A percentile compares a stretch with the other conserved stretches of the same genome.
phyloP scores from a whole-genome alignment of 176 grass and related monocot genomes.

The Carex myosuroides region DNA sequence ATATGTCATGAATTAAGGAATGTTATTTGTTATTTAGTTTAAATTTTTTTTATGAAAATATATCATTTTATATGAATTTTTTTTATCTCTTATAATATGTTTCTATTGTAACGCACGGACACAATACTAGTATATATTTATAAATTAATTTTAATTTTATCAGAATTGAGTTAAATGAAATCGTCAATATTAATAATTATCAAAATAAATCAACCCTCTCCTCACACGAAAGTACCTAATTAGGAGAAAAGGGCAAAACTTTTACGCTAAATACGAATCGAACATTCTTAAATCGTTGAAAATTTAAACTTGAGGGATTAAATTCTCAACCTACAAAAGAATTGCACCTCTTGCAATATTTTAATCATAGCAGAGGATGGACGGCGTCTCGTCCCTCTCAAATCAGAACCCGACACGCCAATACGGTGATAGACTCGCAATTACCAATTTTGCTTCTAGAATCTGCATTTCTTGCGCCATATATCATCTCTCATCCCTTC shows the following conservation, averaged over 20 bases:
- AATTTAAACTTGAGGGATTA: background rate
- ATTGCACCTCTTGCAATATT: background rate
- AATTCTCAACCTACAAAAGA: background rate
- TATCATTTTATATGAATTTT: too few relatives aligned
- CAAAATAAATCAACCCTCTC: background rate
- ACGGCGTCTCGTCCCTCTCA: background rate
- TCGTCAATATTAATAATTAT: background rate
- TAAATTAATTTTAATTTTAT: too few relatives aligned
- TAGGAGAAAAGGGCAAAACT: background rate
- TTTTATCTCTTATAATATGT: too few relatives aligned
- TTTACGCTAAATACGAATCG: background rate
- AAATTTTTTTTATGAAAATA: too few relatives aligned
- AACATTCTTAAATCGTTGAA: background rate
- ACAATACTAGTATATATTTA: too few relatives aligned
- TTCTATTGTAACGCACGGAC: fast-evolving
- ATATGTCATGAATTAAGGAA: too few relatives aligned
- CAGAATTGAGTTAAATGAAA: too few relatives aligned
- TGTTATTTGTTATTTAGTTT: too few relatives aligned
- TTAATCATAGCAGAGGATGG: background rate
- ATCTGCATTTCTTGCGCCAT: constrained; percentile 1
- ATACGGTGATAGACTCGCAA: background rate
- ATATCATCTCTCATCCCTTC: background rate
- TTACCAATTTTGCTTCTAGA: background rate
- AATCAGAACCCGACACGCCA: background rate
- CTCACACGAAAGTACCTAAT: background rate